These are phyloP conservation scores for Phytophthora crassamura DNA, from an alignment of 352 stramenopile genomes.

Conservation along the genomic window DNA sequence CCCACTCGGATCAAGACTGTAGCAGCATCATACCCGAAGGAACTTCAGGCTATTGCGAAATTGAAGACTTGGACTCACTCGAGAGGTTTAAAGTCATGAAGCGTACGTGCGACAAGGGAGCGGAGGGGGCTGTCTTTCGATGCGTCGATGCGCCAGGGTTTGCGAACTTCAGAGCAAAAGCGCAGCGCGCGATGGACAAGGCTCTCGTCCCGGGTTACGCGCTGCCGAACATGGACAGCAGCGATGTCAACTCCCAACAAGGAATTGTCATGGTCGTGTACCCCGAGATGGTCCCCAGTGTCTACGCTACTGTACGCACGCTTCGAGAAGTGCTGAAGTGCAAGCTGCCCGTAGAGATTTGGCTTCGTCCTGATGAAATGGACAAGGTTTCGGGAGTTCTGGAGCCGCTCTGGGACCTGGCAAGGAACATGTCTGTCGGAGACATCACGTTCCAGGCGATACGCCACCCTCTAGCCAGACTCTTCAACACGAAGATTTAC, in stretches of 20 bases:
- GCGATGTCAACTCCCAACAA: background rate
- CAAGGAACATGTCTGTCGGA: slow-evolving; percentile 14
- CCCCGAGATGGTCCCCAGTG: slow-evolving; percentile 48
- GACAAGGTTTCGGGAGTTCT: slow-evolving; percentile 21
- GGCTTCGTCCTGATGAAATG: slow-evolving; percentile 51
- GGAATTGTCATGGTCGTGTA: slow-evolving; percentile 67
- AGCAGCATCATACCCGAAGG: slow-evolving; percentile 20
- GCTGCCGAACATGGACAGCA: slow-evolving; percentile 12
- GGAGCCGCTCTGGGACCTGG: slow-evolving; percentile 27
- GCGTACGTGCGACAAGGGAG: slow-evolving; percentile 33
- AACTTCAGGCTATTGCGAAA: slow-evolving; percentile 28
- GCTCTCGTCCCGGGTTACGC: slow-evolving; percentile 8
- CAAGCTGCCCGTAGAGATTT: slow-evolving; percentile 59
- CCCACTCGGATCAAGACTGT: slow-evolving; percentile 23
- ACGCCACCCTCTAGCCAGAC: slow-evolving; percentile 23
- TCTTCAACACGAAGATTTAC: slow-evolving; percentile 59
- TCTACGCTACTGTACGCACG: slow-evolving; percentile 33
- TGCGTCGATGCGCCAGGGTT: slow-evolving; percentile 51
- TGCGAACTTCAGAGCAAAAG: slow-evolving; percentile 39
- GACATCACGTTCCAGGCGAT: slow-evolving; percentile 39
- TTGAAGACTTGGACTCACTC: slow-evolving; percentile 27
- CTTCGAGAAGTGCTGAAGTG: slow-evolving; percentile 42
- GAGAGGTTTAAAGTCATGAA: slow-evolving; percentile 43
- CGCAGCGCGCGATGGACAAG: slow-evolving; percentile 22
- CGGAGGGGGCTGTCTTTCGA: slow-evolving; percentile 29